Evolutionary conservation across 352 stramenopile genomes (phyloP).

Genomic region (Blastocystis sp.): DNA sequence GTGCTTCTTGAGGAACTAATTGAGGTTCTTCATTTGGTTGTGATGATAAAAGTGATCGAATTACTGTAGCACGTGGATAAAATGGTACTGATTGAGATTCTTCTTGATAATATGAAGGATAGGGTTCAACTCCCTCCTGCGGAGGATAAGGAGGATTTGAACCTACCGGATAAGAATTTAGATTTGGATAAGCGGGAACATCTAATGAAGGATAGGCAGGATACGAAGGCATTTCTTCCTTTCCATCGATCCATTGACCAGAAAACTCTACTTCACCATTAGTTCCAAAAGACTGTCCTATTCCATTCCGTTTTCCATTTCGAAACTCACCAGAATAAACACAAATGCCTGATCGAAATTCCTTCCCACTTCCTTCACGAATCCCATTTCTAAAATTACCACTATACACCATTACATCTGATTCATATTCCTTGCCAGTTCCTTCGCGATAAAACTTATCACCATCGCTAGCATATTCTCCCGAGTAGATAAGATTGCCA

Average conservation of each 20-base stretch:
- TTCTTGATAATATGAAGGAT: no score
- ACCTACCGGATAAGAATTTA: background rate
- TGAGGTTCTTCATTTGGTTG: no score
- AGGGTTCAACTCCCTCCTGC: no score
- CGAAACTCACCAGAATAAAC: constrained; percentile 11
- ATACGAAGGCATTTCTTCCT: background rate
- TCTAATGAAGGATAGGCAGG: background rate
- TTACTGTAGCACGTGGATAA: no score
- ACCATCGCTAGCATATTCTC: background rate
- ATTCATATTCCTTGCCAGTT: background rate
- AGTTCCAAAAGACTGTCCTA: background rate
- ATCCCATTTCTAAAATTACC: background rate
- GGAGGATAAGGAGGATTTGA: no score
- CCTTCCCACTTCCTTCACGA: background rate
- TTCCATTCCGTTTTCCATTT: background rate
- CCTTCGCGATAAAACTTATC: background rate
- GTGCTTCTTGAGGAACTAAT: no score
- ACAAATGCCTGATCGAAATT: background rate
- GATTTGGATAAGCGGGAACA: background rate
- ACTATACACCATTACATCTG: constrained; percentile 13
- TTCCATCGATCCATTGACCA: background rate
- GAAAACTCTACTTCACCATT: background rate
- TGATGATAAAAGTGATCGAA: no score
- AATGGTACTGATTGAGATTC: no score
- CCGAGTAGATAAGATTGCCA: background rate